Conservation (phyloP, 441 rosid genomes). For the Brassica hybrid region DNA sequence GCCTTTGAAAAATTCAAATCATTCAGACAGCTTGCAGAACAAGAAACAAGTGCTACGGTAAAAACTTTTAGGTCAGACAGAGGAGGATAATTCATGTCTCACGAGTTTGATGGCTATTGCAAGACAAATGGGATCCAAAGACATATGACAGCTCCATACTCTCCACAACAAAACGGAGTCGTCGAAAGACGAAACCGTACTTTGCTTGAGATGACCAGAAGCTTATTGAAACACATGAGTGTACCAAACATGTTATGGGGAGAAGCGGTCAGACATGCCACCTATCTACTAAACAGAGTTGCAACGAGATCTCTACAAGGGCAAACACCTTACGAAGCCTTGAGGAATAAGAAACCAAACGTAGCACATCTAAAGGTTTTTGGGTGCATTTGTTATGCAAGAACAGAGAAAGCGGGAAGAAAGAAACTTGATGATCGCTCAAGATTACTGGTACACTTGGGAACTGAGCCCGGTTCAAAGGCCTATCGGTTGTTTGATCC, state of each 20-base stretch:
- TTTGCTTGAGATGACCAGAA: not conserved
- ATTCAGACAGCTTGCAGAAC: not conserved
- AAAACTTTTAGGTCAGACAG: too few relatives aligned
- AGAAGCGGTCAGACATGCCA: too few relatives aligned
- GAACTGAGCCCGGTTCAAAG: not conserved
- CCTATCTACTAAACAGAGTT: too few relatives aligned
- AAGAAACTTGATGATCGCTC: not conserved
- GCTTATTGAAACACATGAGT: not conserved
- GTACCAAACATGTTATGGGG: not conserved
- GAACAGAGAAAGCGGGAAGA: not conserved
- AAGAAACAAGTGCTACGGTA: too few relatives aligned
- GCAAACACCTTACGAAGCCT: too few relatives aligned
- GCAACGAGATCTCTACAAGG: too few relatives aligned
- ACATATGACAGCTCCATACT: not conserved
- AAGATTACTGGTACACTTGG: not conserved
- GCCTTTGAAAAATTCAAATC: not conserved
- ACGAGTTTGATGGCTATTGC: not conserved
- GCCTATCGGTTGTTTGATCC: not conserved
- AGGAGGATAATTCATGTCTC: not conserved
- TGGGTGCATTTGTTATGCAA: too few relatives aligned
- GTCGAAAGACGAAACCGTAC: not conserved
- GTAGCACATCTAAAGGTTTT: too few relatives aligned
- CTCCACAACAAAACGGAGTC: not conserved
- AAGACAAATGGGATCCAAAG: not conserved
- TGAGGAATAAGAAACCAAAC: too few relatives aligned